Evolutionary conservation across 23 red algal genomes (phyloP).

Genomic region (Gracilaria gracilis): DNA sequence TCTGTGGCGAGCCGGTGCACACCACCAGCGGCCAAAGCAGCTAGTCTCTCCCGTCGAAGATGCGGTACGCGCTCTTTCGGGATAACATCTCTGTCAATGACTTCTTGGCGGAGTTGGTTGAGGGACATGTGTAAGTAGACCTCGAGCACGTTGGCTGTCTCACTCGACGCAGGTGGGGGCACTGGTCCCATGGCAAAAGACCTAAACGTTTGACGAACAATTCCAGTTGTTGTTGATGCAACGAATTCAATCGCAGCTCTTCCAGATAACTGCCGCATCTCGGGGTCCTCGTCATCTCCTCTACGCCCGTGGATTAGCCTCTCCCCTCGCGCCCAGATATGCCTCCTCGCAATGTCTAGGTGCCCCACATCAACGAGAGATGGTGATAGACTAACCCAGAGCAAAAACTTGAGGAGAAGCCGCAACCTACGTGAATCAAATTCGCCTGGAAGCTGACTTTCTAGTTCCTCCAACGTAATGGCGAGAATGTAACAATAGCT

Average conservation of each 20-base stretch:
- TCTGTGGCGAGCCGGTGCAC: conserved; percentile 49
- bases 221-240: conserved; percentile 38
- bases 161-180: not conserved
- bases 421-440: conserved; percentile 38
- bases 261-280: conserved; percentile 43
- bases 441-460: conserved; percentile 17
- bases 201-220: conserved; percentile 55
- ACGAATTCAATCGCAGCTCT: conserved; percentile 54
- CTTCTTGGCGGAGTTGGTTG: conserved; percentile 8
- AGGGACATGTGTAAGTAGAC: conserved; percentile 47
- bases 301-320: conserved; percentile 25
- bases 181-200: conserved; percentile 22
- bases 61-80: not conserved
- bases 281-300: conserved; percentile 14
- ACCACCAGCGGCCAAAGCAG: conserved; percentile 58
- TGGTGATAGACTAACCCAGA: conserved; percentile 55
- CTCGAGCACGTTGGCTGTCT: conserved; percentile 4
- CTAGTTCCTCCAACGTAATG: conserved; percentile 51
- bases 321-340: conserved; percentile 49
- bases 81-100: conserved; percentile 18
- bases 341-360: conserved; percentile 50
- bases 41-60: conserved; percentile 38
- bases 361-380: conserved; percentile 21
- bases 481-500: conserved; percentile 57
- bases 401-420: conserved; percentile 39